Conservation (phyloP, 2,329 filamentous ascomycete species). For the Ceratocystis colombiana region DNA sequence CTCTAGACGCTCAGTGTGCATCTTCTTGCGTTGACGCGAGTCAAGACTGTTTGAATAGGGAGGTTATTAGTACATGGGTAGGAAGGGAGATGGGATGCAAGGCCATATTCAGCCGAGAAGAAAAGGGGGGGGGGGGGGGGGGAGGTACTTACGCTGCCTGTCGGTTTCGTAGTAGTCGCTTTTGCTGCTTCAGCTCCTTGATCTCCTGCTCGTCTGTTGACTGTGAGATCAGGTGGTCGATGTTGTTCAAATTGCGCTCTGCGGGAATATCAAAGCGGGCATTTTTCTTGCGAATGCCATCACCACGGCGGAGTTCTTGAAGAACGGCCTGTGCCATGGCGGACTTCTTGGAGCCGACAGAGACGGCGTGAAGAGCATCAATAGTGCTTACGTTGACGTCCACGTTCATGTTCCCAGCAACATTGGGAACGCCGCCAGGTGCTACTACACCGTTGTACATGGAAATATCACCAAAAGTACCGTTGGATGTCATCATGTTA, state of each 20-base stretch:
- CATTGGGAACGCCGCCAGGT: slow-evolving; percentile 32
- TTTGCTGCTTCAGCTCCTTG: slow-evolving; percentile 98
- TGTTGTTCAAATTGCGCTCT: slow-evolving; percentile 86
- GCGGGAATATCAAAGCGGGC: slow-evolving; percentile 93
- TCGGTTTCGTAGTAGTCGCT: slow-evolving; percentile 84
- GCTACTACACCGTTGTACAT: slow-evolving; percentile 43
- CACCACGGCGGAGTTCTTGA: slow-evolving; percentile 62
- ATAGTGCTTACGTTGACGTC: slow-evolving; percentile 31
- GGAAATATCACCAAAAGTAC: slow-evolving; percentile 44
- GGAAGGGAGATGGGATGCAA: slow-evolving; percentile 22
- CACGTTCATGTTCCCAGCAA: slow-evolving; percentile 31
- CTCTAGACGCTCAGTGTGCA: slow-evolving; percentile 91
- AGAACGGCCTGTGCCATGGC: slow-evolving; percentile 22
- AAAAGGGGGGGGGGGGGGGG: slow-evolving; percentile 21
- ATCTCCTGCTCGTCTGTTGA: slow-evolving; percentile 85
- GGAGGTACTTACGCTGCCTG: slow-evolving; percentile 74
- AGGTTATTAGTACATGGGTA: background rate
- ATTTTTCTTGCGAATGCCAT: slow-evolving; percentile 98
- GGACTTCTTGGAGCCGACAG: slow-evolving; percentile 43
- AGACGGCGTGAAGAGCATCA: slow-evolving; percentile 45
- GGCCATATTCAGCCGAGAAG: slow-evolving; percentile 24
- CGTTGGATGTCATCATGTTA: slow-evolving; percentile 41
- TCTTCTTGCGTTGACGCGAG: slow-evolving; percentile 94
- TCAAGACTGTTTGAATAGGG: slow-evolving; percentile 55
- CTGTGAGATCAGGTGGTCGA: slow-evolving; percentile 81